Evolutionary conservation across 192 early-diverging fungal species (phyloP).

Genomic region (Dimargaris xerosporica): DNA sequence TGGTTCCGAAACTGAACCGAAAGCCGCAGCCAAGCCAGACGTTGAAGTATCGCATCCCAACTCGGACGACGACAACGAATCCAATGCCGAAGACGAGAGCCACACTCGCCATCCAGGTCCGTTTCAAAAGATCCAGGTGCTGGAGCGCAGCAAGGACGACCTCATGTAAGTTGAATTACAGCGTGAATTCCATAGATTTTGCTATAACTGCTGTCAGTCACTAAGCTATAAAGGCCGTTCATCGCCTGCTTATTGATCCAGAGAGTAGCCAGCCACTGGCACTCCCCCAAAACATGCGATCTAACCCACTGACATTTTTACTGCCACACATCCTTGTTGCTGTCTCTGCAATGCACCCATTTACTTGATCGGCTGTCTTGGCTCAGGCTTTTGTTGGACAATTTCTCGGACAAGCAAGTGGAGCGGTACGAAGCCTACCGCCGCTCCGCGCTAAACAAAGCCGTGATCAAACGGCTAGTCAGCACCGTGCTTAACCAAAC

Average conservation of each 20-base stretch:
- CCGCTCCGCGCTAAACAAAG: slow-evolving; percentile 57
- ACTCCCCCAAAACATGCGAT: background rate
- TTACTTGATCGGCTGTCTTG: too few relatives aligned
- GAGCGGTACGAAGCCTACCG: slow-evolving; percentile 72
- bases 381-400: slow-evolving; percentile 39
- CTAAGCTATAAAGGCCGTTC: background rate
- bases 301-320: background rate
- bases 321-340: background rate
- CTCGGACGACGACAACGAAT: too few relatives aligned
- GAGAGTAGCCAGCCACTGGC: background rate
- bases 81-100: too few relatives aligned
- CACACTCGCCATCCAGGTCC: too few relatives aligned
- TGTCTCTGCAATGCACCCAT: too few relatives aligned
- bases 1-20: too few relatives aligned
- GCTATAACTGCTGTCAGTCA: background rate
- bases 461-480: slow-evolving; percentile 56
- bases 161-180: slow-evolving; percentile 25
- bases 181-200: background rate
- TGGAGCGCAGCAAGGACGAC: slow-evolving; percentile 35
- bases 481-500: slow-evolving; percentile 55
- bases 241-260: background rate
- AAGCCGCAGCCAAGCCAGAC: too few relatives aligned
- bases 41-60: too few relatives aligned
- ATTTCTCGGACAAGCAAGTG: slow-evolving; percentile 53
- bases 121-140: background rate